Evolutionary conservation across 306 rosid genomes (phyloP).

Genomic region (Canavalia gladiata): DNA sequence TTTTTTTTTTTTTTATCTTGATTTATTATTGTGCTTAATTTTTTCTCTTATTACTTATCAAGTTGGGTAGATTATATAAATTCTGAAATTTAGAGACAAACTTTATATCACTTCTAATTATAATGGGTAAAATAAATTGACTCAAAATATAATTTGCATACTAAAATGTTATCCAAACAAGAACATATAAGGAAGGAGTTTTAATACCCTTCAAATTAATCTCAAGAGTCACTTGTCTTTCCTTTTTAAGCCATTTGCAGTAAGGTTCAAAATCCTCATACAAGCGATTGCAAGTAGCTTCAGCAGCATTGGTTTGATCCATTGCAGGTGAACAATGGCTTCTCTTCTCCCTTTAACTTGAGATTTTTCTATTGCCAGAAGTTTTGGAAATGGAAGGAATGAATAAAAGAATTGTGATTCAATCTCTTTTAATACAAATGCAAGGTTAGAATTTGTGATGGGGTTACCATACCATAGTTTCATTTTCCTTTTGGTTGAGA

Average conservation of each 20-base stretch:
- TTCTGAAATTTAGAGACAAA: background rate
- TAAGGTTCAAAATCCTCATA: conserved; percentile 70
- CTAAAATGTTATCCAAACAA: background rate
- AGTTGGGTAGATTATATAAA: background rate
- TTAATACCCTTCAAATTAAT: conserved; percentile 59
- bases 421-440: conserved; percentile 42
- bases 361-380: conserved; percentile 28
- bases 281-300: conserved; percentile 36
- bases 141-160: conserved; percentile 25
- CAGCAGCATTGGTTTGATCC: conserved; percentile 42
- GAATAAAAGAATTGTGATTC: conserved; percentile 18
- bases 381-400: conserved; percentile 37
- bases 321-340: conserved; percentile 28
- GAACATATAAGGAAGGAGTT: conserved; percentile 6
- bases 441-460: conserved; percentile 7
- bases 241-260: conserved; percentile 57
- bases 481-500: conserved; percentile 43
- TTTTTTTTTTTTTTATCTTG: background rate
- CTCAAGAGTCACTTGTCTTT: conserved; percentile 46
- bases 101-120: background rate
- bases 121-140: background rate
- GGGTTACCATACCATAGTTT: conserved; percentile 18
- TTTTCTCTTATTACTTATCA: background rate
- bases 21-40: background rate
- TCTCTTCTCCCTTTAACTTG: conserved; percentile 15